Base-by-base conservation (phyloP, 768 basidiomycete genomes). In the Lactarius pseudohatsudake region DNA sequence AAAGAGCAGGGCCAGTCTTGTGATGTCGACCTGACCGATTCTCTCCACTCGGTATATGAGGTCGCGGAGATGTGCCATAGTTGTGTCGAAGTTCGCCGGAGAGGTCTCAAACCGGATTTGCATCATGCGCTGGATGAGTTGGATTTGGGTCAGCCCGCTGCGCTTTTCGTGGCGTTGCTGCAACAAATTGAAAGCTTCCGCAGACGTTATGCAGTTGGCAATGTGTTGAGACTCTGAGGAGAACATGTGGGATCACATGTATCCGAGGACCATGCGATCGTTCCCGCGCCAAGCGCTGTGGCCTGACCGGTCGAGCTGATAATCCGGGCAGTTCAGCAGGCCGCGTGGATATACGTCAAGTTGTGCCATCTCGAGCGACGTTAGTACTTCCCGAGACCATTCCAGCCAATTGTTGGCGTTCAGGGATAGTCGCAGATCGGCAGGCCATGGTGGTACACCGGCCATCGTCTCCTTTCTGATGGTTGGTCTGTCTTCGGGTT, bases 121-220 rank as follows among this genome's bases (percentile, higher is more conserved):
- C 13, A 70, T 58, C 59, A 72, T 62, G 1, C 72, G 66, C 5
- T 74, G 62, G 1, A 75, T 64, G 15, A 74, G 66, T 0, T 64
- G 69, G 7, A 72, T 68, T 28, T 75, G 74, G 0, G 65, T 61
- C 15, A 73, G 64, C 0, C 68, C 66, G 1, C 69, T 74, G 7
- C 71, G 47, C 32, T 74, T n/a, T 64, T 57, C 15, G 43, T 75
- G 74, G 0, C 72, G 57, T 0, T 41, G 47, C 9, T 47, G 59
- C 1, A 76, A 62, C 0, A 58, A 53, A n/a, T 3, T 18, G 71
- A 71, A 75, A 0, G 71, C 68, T 0, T 57, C 54, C 1, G 56
- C 43, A 0, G 60, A 62, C 2, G 62, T 62, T 2, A 28, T 43
- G 26, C 41, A 55, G 1, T 6, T 10, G 0, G 43, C 4, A 3